Evolutionary conservation across 331 rosid species (phyloP).

Genomic region (Malus hybrid): DNA sequence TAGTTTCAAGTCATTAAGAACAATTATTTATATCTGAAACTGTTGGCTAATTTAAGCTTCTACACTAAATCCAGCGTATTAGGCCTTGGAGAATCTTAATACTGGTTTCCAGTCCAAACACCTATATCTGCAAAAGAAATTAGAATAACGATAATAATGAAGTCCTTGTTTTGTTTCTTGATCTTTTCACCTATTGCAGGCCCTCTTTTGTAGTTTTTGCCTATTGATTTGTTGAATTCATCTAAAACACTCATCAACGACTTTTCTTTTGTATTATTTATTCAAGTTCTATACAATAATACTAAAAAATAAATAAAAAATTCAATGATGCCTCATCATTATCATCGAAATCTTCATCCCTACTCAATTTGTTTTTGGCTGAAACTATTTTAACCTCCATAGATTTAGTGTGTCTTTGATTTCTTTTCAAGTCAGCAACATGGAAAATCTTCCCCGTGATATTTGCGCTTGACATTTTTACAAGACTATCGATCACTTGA

Average conservation of each 20-base stretch:
- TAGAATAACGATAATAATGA: too few relatives aligned
- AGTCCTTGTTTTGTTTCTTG: neutral
- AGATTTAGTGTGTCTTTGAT: neutral
- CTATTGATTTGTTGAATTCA: neutral
- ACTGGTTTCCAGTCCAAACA: too few relatives aligned
- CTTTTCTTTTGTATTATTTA: neutral
- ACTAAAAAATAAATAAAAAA: neutral
- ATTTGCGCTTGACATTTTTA: slow-evolving; percentile 21
- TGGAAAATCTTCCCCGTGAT: slow-evolving; percentile 30
- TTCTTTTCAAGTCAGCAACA: neutral
- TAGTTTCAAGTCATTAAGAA: too few relatives aligned
- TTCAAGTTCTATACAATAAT: neutral
- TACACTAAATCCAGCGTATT: too few relatives aligned
- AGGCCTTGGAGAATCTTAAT: too few relatives aligned
- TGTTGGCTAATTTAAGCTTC: too few relatives aligned
- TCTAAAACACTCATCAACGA: neutral
- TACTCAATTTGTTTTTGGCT: neutral
- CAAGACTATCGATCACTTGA: slow-evolving; percentile 32
- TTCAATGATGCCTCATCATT: neutral
- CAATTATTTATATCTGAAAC: too few relatives aligned
- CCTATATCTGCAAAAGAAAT: too few relatives aligned
- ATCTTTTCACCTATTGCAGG: neutral
- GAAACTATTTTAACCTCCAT: neutral
- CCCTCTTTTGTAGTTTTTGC: neutral
- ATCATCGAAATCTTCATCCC: neutral